phyloP scores from a whole-genome alignment of 1,284 basidiomycete genomes.

The Marasmius sp. region DNA sequence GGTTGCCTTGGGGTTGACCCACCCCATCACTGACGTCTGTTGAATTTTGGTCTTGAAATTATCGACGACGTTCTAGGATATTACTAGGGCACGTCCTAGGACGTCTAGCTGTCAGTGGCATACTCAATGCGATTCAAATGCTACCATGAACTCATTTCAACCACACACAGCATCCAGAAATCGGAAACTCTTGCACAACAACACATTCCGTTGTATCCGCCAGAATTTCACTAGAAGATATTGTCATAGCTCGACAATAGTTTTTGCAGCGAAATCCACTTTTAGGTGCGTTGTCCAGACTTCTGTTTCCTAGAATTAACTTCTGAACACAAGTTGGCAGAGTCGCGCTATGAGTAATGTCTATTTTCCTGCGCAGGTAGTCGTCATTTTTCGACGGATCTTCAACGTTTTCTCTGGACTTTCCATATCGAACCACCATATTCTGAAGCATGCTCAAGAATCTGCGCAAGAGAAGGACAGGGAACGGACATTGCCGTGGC shows the following conservation, averaged over 20 bases:
- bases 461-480: constrained; percentile 1
- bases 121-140: not conserved
- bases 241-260: too few relatives aligned
- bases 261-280: too few relatives aligned
- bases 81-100: not conserved
- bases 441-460: constrained; percentile 26
- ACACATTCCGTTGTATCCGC: too few relatives aligned
- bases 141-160: not conserved
- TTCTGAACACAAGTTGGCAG: not conserved
- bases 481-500: not conserved
- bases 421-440: constrained; percentile 65
- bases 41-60: not conserved
- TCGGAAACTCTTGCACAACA: not conserved
- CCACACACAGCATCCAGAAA: not conserved
- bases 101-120: not conserved
- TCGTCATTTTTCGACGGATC: constrained; percentile 58
- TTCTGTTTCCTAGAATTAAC: not conserved
- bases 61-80: not conserved
- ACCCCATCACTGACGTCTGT: too few relatives aligned
- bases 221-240: too few relatives aligned
- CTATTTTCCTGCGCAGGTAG: constrained; percentile 59
- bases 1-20: not conserved
- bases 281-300: not conserved
- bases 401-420: constrained; percentile 65
- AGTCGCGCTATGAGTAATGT: constrained; percentile 50